A percentile compares a stretch with the other conserved stretches of the same genome.
phyloP scores from a whole-genome alignment of 176 grass and related monocot genomes.

The Phyllostachys edulis region DNA sequence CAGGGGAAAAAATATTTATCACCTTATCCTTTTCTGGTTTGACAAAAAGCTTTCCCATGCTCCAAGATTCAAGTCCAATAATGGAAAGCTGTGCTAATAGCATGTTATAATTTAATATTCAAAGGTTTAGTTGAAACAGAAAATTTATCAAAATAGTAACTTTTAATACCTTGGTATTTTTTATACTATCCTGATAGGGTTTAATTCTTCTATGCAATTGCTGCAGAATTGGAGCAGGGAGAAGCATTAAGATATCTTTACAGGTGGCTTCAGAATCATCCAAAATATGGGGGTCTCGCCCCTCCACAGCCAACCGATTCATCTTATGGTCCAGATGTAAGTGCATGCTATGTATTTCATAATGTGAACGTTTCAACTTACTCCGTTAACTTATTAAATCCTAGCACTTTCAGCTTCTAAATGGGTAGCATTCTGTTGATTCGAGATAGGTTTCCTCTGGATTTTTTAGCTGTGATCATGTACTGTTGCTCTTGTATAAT shows the following conservation, averaged over 20 bases:
- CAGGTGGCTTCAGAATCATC: slow-evolving; percentile 97
- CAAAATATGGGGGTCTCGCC: slow-evolving; percentile 79
- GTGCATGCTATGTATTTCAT: slow-evolving; percentile 27
- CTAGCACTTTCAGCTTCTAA: slow-evolving; percentile 24
- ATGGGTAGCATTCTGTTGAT: background rate
- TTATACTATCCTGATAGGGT: slow-evolving; percentile 4
- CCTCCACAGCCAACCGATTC: slow-evolving; percentile 63
- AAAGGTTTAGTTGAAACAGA: slow-evolving; percentile 9
- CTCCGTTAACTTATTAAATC: slow-evolving; percentile 14
- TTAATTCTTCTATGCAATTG: slow-evolving; percentile 37
- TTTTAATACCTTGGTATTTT: background rate
- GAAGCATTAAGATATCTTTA: slow-evolving; percentile 90
- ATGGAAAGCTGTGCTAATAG: slow-evolving; percentile 10
- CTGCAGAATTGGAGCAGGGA: slow-evolving; percentile 91
- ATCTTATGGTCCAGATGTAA: slow-evolving; percentile 89
- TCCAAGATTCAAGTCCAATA: slow-evolving; percentile 29
- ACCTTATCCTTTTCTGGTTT: slow-evolving; percentile 7
- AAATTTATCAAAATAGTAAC: slow-evolving; percentile 2
- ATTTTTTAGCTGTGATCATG: background rate
- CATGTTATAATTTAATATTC: slow-evolving; percentile 4
- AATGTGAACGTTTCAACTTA: background rate
- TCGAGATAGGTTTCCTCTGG: background rate
- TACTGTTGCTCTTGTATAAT: background rate
- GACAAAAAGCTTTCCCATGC: background rate
- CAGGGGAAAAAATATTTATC: background rate